A percentile compares a stretch with the other conserved stretches of the same genome.
Conservation (phyloP, 2,329 filamentous ascomycete genomes). For the Pseudocercospora pini-densiflorae region DNA sequence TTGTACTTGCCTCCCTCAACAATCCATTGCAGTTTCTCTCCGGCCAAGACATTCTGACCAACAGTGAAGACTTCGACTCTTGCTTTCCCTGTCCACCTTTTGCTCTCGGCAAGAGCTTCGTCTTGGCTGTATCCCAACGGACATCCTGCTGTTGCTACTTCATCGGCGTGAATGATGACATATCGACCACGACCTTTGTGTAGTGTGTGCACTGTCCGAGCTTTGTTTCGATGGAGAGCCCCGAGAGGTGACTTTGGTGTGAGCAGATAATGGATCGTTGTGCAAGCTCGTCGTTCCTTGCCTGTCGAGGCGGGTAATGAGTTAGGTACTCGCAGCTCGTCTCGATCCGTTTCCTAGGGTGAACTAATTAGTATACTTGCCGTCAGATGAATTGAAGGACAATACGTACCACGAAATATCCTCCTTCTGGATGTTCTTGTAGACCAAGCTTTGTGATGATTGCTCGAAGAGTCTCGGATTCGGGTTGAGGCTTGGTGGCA, state of each 20-base stretch:
- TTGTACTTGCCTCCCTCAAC: constrained; percentile 72
- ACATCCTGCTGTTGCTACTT: constrained; percentile 36
- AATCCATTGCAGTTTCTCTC: constrained; percentile 70
- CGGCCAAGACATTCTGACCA: constrained; percentile 59
- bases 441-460: constrained; percentile 55
- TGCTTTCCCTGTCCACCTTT: constrained; percentile 47
- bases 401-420: constrained; percentile 56
- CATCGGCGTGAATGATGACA: constrained; percentile 65
- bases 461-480: constrained; percentile 31
- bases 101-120: constrained; percentile 60
- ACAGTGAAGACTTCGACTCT: constrained; percentile 68
- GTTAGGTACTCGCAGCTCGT: constrained; percentile 58
- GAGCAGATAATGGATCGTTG: constrained; percentile 68
- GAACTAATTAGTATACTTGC: neutral
- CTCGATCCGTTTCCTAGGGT: constrained; percentile 60
- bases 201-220: constrained; percentile 64
- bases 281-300: constrained; percentile 58
- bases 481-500: neutral
- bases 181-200: constrained; percentile 67
- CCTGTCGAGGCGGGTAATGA: constrained; percentile 51
- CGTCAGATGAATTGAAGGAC: neutral
- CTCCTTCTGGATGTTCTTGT: constrained; percentile 64
- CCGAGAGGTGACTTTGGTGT: constrained; percentile 61
- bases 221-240: constrained; percentile 66
- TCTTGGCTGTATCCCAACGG: constrained; percentile 42